A percentile compares a stretch with the other conserved stretches of the same genome.
Evolutionary conservation across 1,284 basidiomycete species (phyloP).

Genomic region (Naganishia albida): DNA sequence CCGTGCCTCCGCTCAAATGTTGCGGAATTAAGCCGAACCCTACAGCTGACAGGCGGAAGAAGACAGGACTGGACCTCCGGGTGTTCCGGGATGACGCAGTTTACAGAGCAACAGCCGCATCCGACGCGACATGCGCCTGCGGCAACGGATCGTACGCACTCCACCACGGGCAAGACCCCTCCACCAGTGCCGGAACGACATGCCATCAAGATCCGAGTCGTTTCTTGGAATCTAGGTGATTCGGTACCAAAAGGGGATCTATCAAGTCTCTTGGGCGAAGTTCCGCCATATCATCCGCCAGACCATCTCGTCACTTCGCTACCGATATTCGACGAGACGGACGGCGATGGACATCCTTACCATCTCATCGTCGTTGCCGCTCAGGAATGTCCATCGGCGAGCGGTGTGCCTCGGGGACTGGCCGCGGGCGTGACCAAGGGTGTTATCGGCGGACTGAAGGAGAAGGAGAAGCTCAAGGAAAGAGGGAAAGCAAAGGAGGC

Average conservation of each 20-base stretch:
- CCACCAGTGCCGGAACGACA: conserved; percentile 35
- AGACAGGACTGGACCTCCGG: too few relatives aligned
- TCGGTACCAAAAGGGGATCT: conserved; percentile 57
- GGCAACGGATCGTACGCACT: conserved; percentile 1
- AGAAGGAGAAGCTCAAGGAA: conserved; percentile 41
- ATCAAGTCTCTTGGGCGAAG: conserved; percentile 55
- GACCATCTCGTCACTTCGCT: conserved; percentile 33
- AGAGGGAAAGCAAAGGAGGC: conserved; percentile 31
- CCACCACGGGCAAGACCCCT: not conserved
- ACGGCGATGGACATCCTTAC: conserved; percentile 54
- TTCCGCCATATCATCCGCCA: conserved; percentile 48
- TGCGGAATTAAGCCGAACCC: too few relatives aligned
- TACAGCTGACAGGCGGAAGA: too few relatives aligned
- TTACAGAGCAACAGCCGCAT: not conserved
- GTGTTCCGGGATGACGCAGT: not conserved
- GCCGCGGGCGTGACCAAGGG: conserved; percentile 53
- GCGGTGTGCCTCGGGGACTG: conserved; percentile 52
- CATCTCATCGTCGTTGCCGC: conserved; percentile 58
- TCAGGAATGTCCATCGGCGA: conserved; percentile 55
- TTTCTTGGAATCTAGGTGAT: conserved; percentile 59
- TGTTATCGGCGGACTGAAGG: conserved; percentile 40
- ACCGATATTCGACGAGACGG: conserved; percentile 42
- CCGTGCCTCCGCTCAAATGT: not conserved
- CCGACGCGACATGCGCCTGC: conserved; percentile 2
- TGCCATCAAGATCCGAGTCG: conserved; percentile 56